Conservation (phyloP, 2,329 filamentous ascomycete species). For the Dothistroma pini region DNA sequence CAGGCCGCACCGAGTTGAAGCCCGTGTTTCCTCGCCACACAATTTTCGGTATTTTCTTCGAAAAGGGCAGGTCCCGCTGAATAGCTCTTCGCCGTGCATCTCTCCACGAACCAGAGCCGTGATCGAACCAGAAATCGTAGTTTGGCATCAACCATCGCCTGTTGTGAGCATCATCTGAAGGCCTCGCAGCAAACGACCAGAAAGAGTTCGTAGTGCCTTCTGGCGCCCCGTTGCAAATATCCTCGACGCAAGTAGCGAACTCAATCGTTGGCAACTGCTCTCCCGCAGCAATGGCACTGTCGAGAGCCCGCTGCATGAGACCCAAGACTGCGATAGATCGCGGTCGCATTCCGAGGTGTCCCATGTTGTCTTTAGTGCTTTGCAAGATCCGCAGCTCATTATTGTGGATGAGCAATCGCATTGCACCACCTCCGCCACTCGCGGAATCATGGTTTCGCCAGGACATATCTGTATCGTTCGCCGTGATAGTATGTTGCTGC, state of each 20-base stretch:
- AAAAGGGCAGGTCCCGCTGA: conserved; percentile 17
- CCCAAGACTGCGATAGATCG: conserved; percentile 13
- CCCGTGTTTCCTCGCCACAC: conserved; percentile 30
- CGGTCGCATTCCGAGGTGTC: conserved; percentile 8
- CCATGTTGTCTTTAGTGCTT: conserved; percentile 13
- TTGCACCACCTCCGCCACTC: conserved; percentile 11
- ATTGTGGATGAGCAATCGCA: conserved; percentile 19
- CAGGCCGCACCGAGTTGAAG: conserved; percentile 26
- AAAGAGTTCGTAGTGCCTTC: conserved; percentile 17
- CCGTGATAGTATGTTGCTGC: neutral
- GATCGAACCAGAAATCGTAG: conserved; percentile 49
- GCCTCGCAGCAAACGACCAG: conserved; percentile 23
- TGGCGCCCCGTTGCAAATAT: conserved; percentile 5
- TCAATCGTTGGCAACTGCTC: conserved; percentile 20
- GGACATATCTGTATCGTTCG: neutral
- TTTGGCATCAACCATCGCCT: conserved; percentile 50
- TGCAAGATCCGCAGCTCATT: conserved; percentile 20
- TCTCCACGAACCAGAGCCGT: conserved; percentile 9
- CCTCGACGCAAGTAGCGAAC: conserved; percentile 15
- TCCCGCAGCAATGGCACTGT: conserved; percentile 13
- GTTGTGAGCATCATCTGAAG: conserved; percentile 32
- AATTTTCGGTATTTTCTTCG: conserved; percentile 25
- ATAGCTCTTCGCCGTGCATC: conserved; percentile 24
- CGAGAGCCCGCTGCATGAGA: conserved; percentile 17
- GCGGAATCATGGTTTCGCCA: neutral